phyloP scores from a whole-genome alignment of 257 asterid species.

The Plantago elongata region DNA sequence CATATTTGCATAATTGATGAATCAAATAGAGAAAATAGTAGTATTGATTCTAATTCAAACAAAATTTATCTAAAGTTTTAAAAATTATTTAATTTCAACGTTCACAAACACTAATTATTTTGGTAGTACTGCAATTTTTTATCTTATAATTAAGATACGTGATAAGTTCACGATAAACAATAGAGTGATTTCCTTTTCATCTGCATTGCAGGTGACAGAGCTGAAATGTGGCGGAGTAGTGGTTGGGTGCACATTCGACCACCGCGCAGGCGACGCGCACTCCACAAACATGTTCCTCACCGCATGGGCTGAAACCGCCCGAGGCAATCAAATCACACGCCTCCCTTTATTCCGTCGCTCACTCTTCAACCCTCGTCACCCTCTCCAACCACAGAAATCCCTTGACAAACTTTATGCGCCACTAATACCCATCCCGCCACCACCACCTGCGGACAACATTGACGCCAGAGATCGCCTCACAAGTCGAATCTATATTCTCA shows the following conservation, averaged over 20 bases:
- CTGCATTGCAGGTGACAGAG: constrained; percentile 39
- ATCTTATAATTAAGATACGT: too few relatives aligned
- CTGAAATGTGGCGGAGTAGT: constrained; percentile 55
- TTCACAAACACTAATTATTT: too few relatives aligned
- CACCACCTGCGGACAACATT: constrained; percentile 4
- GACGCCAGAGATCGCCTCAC: constrained; percentile 12
- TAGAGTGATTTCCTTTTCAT: not conserved
- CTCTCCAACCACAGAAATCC: constrained; percentile 25
- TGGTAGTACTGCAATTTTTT: too few relatives aligned
- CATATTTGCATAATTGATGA: too few relatives aligned
- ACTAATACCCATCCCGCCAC: constrained; percentile 29
- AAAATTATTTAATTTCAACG: too few relatives aligned
- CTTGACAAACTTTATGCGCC: constrained; percentile 34
- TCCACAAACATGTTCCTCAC: constrained; percentile 56
- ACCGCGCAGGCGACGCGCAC: constrained; percentile 50
- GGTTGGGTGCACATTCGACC: constrained; percentile 62
- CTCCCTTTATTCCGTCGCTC: constrained; percentile 52
- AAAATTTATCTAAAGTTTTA: too few relatives aligned
- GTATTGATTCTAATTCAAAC: too few relatives aligned
- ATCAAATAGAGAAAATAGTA: too few relatives aligned
- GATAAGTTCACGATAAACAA: too few relatives aligned
- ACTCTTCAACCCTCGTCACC: constrained; percentile 43
- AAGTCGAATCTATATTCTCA: constrained; percentile 42
- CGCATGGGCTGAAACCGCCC: constrained; percentile 50
- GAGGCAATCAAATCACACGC: constrained; percentile 17